phyloP scores from a whole-genome alignment of 2,329 filamentous ascomycete species.

The Monosporascus sp. region DNA sequence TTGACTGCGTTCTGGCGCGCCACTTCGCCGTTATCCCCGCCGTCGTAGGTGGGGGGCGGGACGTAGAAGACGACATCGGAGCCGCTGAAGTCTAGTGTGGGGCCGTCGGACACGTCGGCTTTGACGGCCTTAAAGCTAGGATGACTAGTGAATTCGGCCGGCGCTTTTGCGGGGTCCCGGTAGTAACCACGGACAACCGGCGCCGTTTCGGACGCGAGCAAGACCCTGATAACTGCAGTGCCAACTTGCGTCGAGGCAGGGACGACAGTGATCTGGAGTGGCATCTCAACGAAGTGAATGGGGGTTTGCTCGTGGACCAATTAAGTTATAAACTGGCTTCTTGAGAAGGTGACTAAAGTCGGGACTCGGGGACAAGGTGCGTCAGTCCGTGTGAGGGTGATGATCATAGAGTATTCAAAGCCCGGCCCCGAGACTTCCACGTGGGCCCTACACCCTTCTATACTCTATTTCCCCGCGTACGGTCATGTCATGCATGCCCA shows the following conservation, averaged over 20 bases:
- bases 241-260: conserved; percentile 31
- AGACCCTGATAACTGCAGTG: conserved; percentile 21
- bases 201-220: conserved; percentile 16
- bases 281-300: conserved; percentile 12
- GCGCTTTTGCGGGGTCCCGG: conserved; percentile 23
- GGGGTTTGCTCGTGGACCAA: too few species aligned
- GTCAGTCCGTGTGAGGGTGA: too few species aligned
- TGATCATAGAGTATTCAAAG: too few species aligned
- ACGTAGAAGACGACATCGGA: conserved; percentile 30
- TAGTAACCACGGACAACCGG: conserved; percentile 26
- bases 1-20: conserved; percentile 19
- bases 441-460: too few species aligned
- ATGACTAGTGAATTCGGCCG: conserved; percentile 22
- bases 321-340: too few species aligned
- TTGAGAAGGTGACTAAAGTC: too few species aligned
- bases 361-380: too few species aligned
- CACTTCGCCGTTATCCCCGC: conserved; percentile 17
- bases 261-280: conserved; percentile 25
- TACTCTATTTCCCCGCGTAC: too few species aligned
- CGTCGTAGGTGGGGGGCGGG: conserved; percentile 26
- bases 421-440: too few species aligned
- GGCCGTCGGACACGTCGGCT: conserved; percentile 25
- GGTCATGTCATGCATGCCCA: too few species aligned
- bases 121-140: conserved; percentile 24
- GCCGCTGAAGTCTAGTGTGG: conserved; percentile 21